phyloP scores from a whole-genome alignment of 441 rosid genomes.

The Croton setiger region DNA sequence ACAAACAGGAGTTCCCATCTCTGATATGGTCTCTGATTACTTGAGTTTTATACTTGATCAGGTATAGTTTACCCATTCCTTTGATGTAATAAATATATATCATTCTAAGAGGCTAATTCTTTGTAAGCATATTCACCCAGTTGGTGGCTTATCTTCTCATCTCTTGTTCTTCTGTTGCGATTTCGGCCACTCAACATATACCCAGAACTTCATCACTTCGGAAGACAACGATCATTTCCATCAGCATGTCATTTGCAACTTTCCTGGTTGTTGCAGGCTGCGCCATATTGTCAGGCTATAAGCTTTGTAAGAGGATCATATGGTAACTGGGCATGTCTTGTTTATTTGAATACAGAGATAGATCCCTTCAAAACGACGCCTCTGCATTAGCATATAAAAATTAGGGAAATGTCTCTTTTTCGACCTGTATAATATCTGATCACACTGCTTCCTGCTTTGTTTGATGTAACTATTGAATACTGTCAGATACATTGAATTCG shows the following conservation, averaged over 20 bases:
- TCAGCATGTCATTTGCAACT: conserved; percentile 41
- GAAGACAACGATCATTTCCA: conserved; percentile 41
- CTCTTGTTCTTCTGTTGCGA: conserved; percentile 58
- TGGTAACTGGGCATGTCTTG: conserved; percentile 60
- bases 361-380: not conserved
- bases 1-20: conserved; percentile 54
- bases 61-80: conserved; percentile 23
- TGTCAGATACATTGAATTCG: not conserved
- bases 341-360: not conserved
- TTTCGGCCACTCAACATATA: conserved; percentile 32
- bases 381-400: not conserved
- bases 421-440: not conserved
- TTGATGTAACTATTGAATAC: not conserved
- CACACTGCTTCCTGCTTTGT: not conserved
- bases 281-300: conserved; percentile 60
- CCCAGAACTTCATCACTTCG: conserved; percentile 30
- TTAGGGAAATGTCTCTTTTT: not conserved
- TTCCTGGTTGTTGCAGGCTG: conserved; percentile 41
- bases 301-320: conserved; percentile 70
- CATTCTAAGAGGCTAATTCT: conserved; percentile 13
- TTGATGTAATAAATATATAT: too few relatives aligned
- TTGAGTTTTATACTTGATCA: conserved; percentile 63
- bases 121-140: conserved; percentile 30
- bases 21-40: conserved; percentile 61
- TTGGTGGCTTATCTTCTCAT: conserved; percentile 56